A percentile compares a stretch with the other conserved stretches of the same genome.
phyloP scores from a whole-genome alignment of 306 rosid genomes.

The Casuarina equisetifolia region DNA sequence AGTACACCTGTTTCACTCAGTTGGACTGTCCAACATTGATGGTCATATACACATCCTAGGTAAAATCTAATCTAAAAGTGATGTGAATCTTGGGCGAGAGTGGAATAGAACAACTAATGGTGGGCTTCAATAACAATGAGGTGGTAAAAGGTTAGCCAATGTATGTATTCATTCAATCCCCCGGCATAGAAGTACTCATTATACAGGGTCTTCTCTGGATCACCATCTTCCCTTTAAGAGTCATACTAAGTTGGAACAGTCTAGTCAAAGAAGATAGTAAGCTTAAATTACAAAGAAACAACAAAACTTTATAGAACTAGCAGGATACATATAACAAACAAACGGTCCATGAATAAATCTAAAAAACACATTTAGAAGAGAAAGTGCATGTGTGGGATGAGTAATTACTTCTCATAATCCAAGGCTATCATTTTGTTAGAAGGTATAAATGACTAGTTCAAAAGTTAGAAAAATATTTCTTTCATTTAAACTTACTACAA shows the following conservation, averaged over 20 bases:
- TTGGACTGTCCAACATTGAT: not conserved
- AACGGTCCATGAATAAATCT: not conserved
- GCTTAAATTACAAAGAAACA: constrained; percentile 18
- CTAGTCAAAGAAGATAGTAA: constrained; percentile 31
- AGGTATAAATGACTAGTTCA: too few relatives aligned
- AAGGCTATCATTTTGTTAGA: not conserved
- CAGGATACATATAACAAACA: not conserved
- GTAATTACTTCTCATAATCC: constrained; percentile 6
- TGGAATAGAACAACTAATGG: constrained; percentile 22
- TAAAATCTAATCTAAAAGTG: too few relatives aligned
- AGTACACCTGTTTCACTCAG: not conserved
- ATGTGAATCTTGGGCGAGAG: not conserved
- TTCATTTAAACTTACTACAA: too few relatives aligned
- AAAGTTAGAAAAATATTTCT: too few relatives aligned
- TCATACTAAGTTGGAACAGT: constrained; percentile 65
- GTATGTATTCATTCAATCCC: constrained; percentile 88
- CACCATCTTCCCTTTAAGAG: constrained; percentile 69
- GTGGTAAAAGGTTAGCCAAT: constrained; percentile 50
- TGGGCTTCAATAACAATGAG: constrained; percentile 13
- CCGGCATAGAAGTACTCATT: constrained; percentile 88
- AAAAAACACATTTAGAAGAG: constrained; percentile 3
- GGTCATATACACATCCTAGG: not conserved
- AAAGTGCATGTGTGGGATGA: not conserved
- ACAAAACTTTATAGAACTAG: not conserved
- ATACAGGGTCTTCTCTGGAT: constrained; percentile 60